These are phyloP conservation scores for Claviceps sp. DNA, from an alignment of 2,329 filamentous ascomycete species.

Conservation along the genomic window DNA sequence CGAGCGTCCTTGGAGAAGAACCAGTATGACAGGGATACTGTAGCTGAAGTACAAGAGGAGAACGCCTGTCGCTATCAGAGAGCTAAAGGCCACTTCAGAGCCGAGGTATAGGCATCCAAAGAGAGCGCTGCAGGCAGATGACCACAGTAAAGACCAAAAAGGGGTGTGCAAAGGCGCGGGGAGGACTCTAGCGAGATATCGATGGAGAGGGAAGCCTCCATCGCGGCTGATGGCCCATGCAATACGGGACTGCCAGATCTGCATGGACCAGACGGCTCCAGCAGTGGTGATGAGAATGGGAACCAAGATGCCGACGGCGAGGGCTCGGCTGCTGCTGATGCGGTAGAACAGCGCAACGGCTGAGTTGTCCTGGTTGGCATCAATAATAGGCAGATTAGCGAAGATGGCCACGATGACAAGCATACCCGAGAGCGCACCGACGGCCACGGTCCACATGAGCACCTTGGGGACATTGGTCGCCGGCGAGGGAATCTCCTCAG, in stretches of 20 bases:
- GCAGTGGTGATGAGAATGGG: slow-evolving; percentile 12
- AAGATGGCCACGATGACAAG: slow-evolving; percentile 11
- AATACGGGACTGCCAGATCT: slow-evolving; percentile 17
- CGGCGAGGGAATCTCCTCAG: slow-evolving; percentile 17
- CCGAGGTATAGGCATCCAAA: slow-evolving; percentile 16
- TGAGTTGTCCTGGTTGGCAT: slow-evolving; percentile 10
- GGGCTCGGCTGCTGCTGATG: slow-evolving; percentile 12
- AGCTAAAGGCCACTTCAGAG: slow-evolving; percentile 15
- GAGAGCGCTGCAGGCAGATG: slow-evolving; percentile 12
- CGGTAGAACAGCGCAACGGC: slow-evolving; percentile 11
- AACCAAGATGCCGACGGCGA: slow-evolving; percentile 12
- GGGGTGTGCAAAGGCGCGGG: slow-evolving; percentile 13
- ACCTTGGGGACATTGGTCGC: slow-evolving; percentile 9
- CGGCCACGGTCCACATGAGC: slow-evolving; percentile 11
- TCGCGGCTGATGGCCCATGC: slow-evolving; percentile 17
- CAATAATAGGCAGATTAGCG: slow-evolving; percentile 10
- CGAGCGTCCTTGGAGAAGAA: slow-evolving; percentile 12
- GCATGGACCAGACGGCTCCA: slow-evolving; percentile 15
- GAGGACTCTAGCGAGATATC: slow-evolving; percentile 11
- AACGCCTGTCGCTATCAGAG: slow-evolving; percentile 13
- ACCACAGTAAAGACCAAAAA: slow-evolving; percentile 13
- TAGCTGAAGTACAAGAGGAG: slow-evolving; percentile 16
- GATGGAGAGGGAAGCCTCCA: slow-evolving; percentile 12
- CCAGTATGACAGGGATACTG: slow-evolving; percentile 13
- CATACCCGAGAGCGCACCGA: slow-evolving; percentile 12